Conservation (phyloP, 2,329 filamentous ascomycete species). For the Aureobasidium sp. region DNA sequence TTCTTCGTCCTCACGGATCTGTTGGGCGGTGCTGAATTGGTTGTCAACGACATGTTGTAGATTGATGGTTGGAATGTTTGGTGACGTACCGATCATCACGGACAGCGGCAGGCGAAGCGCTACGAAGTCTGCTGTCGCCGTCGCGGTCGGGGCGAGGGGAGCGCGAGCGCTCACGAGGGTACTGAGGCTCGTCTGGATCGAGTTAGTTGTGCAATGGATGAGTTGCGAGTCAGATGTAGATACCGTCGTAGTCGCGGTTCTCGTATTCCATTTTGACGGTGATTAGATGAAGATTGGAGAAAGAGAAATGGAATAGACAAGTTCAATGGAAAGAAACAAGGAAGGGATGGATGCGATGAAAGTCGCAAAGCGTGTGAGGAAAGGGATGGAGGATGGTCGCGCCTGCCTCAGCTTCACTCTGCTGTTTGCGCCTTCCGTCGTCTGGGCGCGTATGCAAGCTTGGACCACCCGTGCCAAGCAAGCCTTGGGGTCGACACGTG, state of each 20-base stretch:
- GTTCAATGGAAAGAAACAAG: slow-evolving; percentile 4
- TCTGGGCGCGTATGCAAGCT: background rate
- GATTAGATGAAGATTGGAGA: slow-evolving; percentile 11
- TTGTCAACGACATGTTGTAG: slow-evolving; percentile 8
- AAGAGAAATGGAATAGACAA: background rate
- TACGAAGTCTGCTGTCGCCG: slow-evolving; percentile 53
- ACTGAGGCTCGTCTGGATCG: slow-evolving; percentile 48
- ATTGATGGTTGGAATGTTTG: background rate
- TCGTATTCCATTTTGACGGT: slow-evolving; percentile 56
- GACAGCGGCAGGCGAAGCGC: slow-evolving; percentile 52
- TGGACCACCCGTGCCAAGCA: background rate
- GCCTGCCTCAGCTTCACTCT: background rate
- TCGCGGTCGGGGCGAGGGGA: slow-evolving; percentile 50
- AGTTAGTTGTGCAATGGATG: background rate
- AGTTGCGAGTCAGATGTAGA: slow-evolving; percentile 20
- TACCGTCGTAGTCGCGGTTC: slow-evolving; percentile 60
- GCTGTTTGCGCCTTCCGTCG: slow-evolving; percentile 6
- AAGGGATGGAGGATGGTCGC: background rate
- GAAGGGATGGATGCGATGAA: slow-evolving; percentile 10
- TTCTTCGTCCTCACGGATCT: slow-evolving; percentile 49
- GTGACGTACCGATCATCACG: slow-evolving; percentile 32
- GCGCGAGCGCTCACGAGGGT: slow-evolving; percentile 58
- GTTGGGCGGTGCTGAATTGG: slow-evolving; percentile 35
- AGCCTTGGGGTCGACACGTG: background rate
- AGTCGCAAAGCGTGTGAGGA: background rate